Conservation (phyloP, 768 basidiomycete genomes). For the Leucocoprinus leucothites region DNA sequence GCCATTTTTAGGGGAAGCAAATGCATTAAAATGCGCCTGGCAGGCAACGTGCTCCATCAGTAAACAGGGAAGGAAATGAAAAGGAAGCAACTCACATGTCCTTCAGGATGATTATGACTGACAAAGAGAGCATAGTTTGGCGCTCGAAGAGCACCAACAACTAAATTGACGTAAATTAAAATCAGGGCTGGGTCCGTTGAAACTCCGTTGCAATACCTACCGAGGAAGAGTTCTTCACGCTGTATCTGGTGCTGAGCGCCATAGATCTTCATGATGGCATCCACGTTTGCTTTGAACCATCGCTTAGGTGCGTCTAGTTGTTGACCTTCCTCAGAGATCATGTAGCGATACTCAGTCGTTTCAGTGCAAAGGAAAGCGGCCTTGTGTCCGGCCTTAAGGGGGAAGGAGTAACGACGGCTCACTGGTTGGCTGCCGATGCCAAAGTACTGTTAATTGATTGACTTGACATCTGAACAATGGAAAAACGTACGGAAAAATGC, state of each 20-base stretch:
- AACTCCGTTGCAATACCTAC: slow-evolving; percentile 8
- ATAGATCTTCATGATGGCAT: slow-evolving; percentile 19
- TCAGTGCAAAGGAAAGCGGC: slow-evolving; percentile 22
- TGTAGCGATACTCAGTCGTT: slow-evolving; percentile 23
- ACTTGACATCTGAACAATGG: not conserved
- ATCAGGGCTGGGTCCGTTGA: not conserved
- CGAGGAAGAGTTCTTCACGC: slow-evolving; percentile 22
- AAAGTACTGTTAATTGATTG: not conserved
- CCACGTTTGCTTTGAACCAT: slow-evolving; percentile 23
- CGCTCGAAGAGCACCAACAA: slow-evolving; percentile 19
- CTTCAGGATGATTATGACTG: slow-evolving; percentile 20
- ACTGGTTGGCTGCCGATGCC: not conserved
- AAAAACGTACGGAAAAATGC: slow-evolving; percentile 4
- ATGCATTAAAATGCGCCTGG: slow-evolving; percentile 21
- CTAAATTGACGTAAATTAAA: not conserved
- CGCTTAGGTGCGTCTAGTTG: slow-evolving; percentile 19
- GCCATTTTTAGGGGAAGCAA: slow-evolving; percentile 16
- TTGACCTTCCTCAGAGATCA: slow-evolving; percentile 13
- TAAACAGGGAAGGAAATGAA: not conserved
- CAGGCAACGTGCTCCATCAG: not conserved
- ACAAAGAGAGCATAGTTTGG: slow-evolving; percentile 21
- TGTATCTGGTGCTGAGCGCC: slow-evolving; percentile 19
- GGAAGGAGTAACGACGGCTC: slow-evolving; percentile 12
- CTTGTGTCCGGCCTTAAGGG: slow-evolving; percentile 18
- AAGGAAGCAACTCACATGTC: slow-evolving; percentile 17